Evolutionary conservation across 352 stramenopile genomes (phyloP).

Genomic region (Globisporangium ultimum): DNA sequence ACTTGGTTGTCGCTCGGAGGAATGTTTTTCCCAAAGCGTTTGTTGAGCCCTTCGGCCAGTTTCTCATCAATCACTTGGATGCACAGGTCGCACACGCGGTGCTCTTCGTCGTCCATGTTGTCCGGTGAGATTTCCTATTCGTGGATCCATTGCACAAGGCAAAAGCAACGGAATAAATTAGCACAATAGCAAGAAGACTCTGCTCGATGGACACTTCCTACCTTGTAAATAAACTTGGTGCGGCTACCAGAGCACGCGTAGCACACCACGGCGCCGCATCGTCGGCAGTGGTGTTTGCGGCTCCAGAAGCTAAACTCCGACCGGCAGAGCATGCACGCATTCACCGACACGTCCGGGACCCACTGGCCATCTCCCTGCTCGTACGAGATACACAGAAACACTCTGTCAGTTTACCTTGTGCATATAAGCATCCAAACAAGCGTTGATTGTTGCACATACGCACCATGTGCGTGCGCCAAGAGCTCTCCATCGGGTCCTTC

Average conservation of each 20-base stretch:
- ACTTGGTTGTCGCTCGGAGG: conserved; percentile 29
- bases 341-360: conserved; percentile 78
- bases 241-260: conserved; percentile 72
- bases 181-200: not conserved
- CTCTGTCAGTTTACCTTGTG: not conserved
- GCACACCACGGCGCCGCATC: conserved; percentile 82
- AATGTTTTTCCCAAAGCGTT: conserved; percentile 59
- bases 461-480: conserved; percentile 85
- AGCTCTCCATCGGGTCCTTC: conserved; percentile 84
- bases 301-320: conserved; percentile 84
- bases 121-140: conserved; percentile 58
- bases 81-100: conserved; percentile 76
- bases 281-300: conserved; percentile 86
- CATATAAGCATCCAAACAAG: not conserved
- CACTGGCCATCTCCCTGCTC: conserved; percentile 76
- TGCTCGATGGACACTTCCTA: conserved; percentile 3
- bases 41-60: conserved; percentile 65
- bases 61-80: conserved; percentile 86
- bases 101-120: conserved; percentile 62
- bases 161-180: no score
- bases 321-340: conserved; percentile 81
- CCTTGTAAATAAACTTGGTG: conserved; percentile 87
- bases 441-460: not conserved
- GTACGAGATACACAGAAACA: not conserved
- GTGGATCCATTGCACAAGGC: not conserved